phyloP scores from a whole-genome alignment of 371 early-diverging fungal species.

The Paraphysoderma sedebokerense region DNA sequence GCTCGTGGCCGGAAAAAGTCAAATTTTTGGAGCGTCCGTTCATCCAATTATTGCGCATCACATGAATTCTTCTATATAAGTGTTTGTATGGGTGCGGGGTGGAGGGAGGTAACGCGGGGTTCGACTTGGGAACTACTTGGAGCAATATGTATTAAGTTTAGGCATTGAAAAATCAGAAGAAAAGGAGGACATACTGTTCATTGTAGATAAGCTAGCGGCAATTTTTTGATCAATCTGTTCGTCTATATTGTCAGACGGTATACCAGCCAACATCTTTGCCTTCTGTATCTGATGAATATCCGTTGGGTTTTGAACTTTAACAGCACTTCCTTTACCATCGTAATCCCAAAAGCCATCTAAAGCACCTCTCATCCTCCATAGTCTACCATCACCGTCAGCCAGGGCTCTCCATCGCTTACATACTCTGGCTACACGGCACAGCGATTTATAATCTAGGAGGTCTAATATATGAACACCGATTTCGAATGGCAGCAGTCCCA shows the following conservation, averaged over 20 bases:
- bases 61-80: conserved; percentile 50
- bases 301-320: no score
- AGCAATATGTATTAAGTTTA: no score
- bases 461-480: conserved; percentile 52
- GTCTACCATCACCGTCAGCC: conserved; percentile 47
- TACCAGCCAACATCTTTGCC: no score
- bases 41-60: conserved; percentile 64
- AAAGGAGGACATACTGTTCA: no score
- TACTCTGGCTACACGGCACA: conserved; percentile 48
- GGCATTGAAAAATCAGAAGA: no score
- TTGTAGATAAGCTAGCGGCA: no score
- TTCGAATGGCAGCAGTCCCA: conserved; percentile 61
- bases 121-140: neutral
- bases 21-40: conserved; percentile 46
- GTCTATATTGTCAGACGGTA: no score
- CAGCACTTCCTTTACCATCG: neutral
- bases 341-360: conserved; percentile 13
- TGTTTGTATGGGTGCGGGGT: conserved; percentile 50
- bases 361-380: conserved; percentile 35
- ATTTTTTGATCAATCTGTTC: no score
- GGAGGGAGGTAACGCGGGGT: conserved; percentile 12
- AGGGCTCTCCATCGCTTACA: conserved; percentile 39
- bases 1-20: conserved; percentile 60
- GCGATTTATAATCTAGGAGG: conserved; percentile 52
- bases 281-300: no score